Evolutionary conservation across 352 stramenopile species (phyloP).

Genomic region (Globisporangium heterothallicum): DNA sequence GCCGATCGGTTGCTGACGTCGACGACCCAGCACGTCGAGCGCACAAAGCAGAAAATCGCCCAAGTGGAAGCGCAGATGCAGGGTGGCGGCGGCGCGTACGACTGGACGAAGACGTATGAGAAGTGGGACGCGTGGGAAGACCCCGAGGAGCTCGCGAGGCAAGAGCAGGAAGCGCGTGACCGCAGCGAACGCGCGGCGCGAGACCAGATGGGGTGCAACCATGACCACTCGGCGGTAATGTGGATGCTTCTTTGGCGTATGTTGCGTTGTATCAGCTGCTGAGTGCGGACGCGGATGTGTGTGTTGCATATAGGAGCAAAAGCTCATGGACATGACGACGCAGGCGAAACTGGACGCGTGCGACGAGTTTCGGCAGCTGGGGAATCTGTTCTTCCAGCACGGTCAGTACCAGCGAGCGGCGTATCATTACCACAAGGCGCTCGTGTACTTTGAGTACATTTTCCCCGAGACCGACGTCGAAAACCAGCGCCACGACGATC

Average conservation of each 20-base stretch:
- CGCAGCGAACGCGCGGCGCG: constrained; percentile 49
- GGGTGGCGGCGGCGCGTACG: constrained; percentile 28
- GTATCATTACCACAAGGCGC: constrained; percentile 77
- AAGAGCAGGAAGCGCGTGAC: constrained; percentile 56
- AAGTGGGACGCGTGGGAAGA: constrained; percentile 81
- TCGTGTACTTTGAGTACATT: constrained; percentile 87
- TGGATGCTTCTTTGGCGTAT: too few relatives aligned
- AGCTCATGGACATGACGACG: constrained; percentile 84
- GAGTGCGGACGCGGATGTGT: too few relatives aligned
- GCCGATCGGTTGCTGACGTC: constrained; percentile 24
- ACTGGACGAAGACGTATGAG: constrained; percentile 77
- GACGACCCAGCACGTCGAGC: constrained; percentile 37
- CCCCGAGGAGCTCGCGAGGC: constrained; percentile 62
- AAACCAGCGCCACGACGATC: constrained; percentile 32
- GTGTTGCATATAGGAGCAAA: constrained; percentile 46
- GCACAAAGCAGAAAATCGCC: constrained; percentile 30
- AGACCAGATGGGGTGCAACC: constrained; percentile 60
- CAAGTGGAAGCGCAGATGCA: constrained; percentile 17
- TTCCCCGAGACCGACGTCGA: constrained; percentile 67
- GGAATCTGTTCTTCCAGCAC: constrained; percentile 73
- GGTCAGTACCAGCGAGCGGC: constrained; percentile 76
- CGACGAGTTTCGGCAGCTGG: constrained; percentile 61
- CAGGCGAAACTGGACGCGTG: constrained; percentile 50
- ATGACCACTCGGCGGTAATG: constrained; percentile 78
- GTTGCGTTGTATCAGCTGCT: too few relatives aligned